Evolutionary conservation across 176 grass and related monocot species (phyloP), one percentile per base, ranked within the genome.

Genomic region (Tillandsia fasciculata): DNA sequence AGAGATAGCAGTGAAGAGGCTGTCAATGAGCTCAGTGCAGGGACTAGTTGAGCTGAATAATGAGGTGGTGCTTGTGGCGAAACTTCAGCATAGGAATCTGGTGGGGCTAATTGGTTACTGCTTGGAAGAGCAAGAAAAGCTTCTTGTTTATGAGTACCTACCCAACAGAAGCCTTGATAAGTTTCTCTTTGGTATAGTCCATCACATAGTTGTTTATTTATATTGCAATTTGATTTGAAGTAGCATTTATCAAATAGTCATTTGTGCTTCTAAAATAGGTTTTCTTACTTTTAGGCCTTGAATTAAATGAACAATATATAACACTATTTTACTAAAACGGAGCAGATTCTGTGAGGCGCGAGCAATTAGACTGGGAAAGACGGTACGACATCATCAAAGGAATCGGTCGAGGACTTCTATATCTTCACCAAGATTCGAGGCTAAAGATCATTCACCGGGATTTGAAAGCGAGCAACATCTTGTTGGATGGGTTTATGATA

Each of bases 341-440:
- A 15, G 17, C n/a, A 59, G 54, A 59, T 59, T 9, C 54, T 59
- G 54, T 59, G 20, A 59, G 9, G 20, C 54, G 54, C 15, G 54
- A 59, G 20, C 54, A 17, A 22, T 18, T 59, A 8, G 12, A 59
- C 54, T 59, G 54, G 54, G 54, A 18, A 4, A 59, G 18, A 9
- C 71, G 87, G 11, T 65, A 28, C 77, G 81, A 52, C 50, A 86
- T 90, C 47, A 86, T 86, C 27, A 70, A 83, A 77, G 83, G 87
- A 15, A 78, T 83, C 24, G 65, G 18, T 0, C 77, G 83, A 12
- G 84, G 88, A 20, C 77, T 91, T 26, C 66, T 91, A 3, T 87
- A 91, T 42, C 88, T 91, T 53, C 84, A 91, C 7, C 81, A 84
- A 64, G 84, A 87, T 53, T 91, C 81, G 0, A 81, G 86, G 26